phyloP scores from a whole-genome alignment of 805 yeast genomes.

The Spathaspora hagerdaliae region DNA sequence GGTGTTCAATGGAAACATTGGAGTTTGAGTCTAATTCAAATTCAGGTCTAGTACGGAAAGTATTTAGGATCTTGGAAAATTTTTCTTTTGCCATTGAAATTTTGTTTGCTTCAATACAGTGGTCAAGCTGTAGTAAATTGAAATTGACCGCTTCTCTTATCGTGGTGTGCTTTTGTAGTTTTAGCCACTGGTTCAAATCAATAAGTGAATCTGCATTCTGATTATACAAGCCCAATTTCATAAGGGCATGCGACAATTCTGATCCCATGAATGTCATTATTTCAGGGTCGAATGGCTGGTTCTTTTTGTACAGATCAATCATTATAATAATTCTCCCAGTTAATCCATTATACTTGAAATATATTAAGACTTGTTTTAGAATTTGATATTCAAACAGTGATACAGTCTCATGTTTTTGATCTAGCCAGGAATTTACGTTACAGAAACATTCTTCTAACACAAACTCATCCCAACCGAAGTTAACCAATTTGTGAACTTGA shows the following conservation, averaged over 20 bases:
- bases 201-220: conserved; percentile 15
- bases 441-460: conserved; percentile 15
- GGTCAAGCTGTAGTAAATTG: conserved; percentile 29
- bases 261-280: conserved; percentile 7
- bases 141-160: conserved; percentile 16
- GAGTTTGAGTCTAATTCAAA: conserved; percentile 17
- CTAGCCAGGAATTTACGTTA: conserved; percentile 2
- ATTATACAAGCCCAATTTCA: conserved; percentile 6
- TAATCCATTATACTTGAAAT: conserved; percentile 24
- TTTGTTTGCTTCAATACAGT: conserved; percentile 16
- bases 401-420: background rate
- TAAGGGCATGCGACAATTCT: conserved; percentile 10
- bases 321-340: conserved; percentile 17
- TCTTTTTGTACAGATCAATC: conserved; percentile 18
- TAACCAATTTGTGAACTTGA: conserved; percentile 17
- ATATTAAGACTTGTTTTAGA: conserved; percentile 14
- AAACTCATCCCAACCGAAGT: conserved; percentile 18
- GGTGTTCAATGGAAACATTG: conserved; percentile 12
- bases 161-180: conserved; percentile 4
- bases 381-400: conserved; percentile 25
- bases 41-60: conserved; percentile 24
- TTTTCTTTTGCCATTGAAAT: conserved; percentile 16
- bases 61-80: conserved; percentile 17
- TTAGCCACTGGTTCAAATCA: conserved; percentile 11
- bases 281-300: conserved; percentile 3